Base-by-base conservation (phyloP, 768 basidiomycete species). In the Pisolithus orientalis region DNA sequence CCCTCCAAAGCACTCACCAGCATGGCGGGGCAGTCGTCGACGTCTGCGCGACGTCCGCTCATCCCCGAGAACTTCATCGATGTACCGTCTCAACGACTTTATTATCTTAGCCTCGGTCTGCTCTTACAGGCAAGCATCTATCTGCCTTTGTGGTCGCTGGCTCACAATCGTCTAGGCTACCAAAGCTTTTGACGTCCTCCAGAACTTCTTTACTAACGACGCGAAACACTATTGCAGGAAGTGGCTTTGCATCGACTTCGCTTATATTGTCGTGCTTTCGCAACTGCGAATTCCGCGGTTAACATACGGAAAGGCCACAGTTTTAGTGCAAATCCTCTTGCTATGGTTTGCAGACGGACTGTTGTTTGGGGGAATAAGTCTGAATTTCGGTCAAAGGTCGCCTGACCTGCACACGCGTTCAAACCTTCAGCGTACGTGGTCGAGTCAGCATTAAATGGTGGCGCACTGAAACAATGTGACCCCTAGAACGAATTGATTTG, bases 41-140 rank as follows among this genome's bases (percentile, higher is more conserved):
- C 49, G 44, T 29, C 56, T 27, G 60, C 50, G 31, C 44, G 58
- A 50, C 63, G 59, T 45, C 76, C 90, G 39, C 72, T 87, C 37
- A 83, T 95, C 47, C 80, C 90, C 29, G 85, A 90, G 66, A 78
- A 75, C 51, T 83, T 82, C 62, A 58, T 93, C 29, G 87, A 89
- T 62, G 73, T 83, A 5, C 87, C 89, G 21, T 84, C 89, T 14
- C 89, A 92, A 64, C 77, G 93, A 47, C 77, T 89, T 6, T 90
- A 94, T 61, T 78, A 79, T 56, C 73, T 90, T 42, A 87, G 90
- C 54, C 69, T 92, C 25, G 87, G 85, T 7, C 77, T 84, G 39
- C 73, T 92, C 2, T 74, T 88, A 32, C 91, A 94, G 77, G 91
- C 87, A 56, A 50, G 76, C 17, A n/a, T 29, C 34, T 32, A 25